Conservation (phyloP, 352 stramenopile genomes). For the Elongisporangium prolatum region DNA sequence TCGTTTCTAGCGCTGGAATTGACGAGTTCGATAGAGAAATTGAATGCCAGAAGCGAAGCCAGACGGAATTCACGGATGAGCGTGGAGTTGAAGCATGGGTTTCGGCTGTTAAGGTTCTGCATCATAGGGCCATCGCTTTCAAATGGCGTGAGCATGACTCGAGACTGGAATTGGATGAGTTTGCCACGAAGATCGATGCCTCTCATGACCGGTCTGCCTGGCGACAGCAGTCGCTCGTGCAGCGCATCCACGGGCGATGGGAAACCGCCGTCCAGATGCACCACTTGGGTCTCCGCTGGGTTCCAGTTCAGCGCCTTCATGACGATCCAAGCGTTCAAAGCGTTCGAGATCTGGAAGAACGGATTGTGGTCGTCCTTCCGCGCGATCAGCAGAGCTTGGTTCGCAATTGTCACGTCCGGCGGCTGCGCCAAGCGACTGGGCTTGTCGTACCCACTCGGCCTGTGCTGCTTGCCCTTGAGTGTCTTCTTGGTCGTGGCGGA, state of each 20-base stretch:
- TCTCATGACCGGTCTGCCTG: slow-evolving; percentile 2
- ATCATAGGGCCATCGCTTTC: slow-evolving; percentile 21
- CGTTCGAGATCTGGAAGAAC: slow-evolving; percentile 17
- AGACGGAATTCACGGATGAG: slow-evolving; percentile 46
- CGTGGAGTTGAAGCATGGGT: slow-evolving; percentile 24
- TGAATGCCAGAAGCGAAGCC: slow-evolving; percentile 9
- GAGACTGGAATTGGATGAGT: slow-evolving; percentile 9
- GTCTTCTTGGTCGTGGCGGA: background rate
- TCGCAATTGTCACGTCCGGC: background rate
- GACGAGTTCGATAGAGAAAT: slow-evolving; percentile 2
- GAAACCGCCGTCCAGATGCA: slow-evolving; percentile 19
- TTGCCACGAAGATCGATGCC: slow-evolving; percentile 7
- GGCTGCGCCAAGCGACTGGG: background rate
- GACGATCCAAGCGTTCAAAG: slow-evolving; percentile 15
- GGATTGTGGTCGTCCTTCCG: slow-evolving; percentile 22
- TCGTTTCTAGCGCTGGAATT: background rate
- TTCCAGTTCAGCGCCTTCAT: slow-evolving; percentile 9
- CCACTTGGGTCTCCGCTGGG: slow-evolving; percentile 8
- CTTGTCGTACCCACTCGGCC: background rate
- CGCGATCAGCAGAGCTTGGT: slow-evolving; percentile 8
- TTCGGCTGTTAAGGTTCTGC: slow-evolving; percentile 18
- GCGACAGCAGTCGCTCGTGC: slow-evolving; percentile 13
- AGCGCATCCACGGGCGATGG: slow-evolving; percentile 14
- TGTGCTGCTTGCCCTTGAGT: background rate
- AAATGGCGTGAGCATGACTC: slow-evolving; percentile 14